These are phyloP conservation scores for Tuber calosporum DNA, from an alignment of 495 filamentous ascomycete genomes.

Conservation along the genomic window DNA sequence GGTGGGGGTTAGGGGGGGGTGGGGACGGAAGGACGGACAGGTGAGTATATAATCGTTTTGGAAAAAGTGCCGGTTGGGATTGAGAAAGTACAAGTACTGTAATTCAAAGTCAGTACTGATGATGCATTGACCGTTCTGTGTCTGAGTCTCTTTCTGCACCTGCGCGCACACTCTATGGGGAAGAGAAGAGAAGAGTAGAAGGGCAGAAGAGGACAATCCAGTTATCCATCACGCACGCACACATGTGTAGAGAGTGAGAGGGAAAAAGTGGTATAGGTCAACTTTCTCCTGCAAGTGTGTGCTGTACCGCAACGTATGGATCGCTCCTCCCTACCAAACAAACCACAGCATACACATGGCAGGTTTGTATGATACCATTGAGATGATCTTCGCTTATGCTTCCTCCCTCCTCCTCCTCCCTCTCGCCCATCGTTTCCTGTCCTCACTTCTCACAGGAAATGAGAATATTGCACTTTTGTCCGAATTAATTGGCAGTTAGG, in stretches of 20 bases:
- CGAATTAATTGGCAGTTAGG: not conserved
- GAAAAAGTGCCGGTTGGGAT: not conserved
- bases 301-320: not conserved
- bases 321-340: not conserved
- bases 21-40: not conserved
- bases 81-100: too few species aligned
- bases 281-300: conserved; percentile 6
- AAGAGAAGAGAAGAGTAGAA: not conserved
- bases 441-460: not conserved
- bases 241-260: not conserved
- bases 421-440: not conserved
- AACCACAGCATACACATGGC: not conserved
- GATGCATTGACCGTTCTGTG: not conserved
- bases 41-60: conserved; percentile 2
- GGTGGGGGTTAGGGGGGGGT: not conserved
- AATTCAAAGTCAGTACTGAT: not conserved
- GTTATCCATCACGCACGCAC: not conserved
- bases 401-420: not conserved
- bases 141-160: not conserved
- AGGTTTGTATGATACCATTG: not conserved
- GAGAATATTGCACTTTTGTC: not conserved
- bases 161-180: not conserved
- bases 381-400: not conserved
- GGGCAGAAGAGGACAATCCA: not conserved
- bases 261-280: not conserved